phyloP scores from a whole-genome alignment of 139 green algal species.

The Chloropicon primus region DNA sequence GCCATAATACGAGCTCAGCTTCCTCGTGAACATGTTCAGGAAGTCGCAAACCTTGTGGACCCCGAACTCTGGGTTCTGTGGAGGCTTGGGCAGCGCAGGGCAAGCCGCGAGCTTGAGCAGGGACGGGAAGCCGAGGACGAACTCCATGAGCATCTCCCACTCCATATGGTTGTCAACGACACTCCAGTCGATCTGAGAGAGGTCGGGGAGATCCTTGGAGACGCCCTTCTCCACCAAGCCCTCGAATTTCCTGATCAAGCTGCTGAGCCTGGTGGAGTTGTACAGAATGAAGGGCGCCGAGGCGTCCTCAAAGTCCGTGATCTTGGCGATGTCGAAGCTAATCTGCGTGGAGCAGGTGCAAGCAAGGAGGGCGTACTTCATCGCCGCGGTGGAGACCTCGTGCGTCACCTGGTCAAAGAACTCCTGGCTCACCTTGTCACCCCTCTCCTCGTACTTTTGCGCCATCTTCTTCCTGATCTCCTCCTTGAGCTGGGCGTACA shows the following conservation, averaged over 20 bases:
- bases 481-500: slow-evolving; percentile 21
- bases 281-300: slow-evolving; percentile 26
- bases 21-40: slow-evolving; percentile 14
- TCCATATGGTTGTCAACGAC: slow-evolving; percentile 6
- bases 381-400: slow-evolving; percentile 19
- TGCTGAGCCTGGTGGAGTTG: slow-evolving; percentile 20
- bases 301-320: slow-evolving; percentile 25
- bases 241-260: slow-evolving; percentile 12
- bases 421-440: slow-evolving; percentile 8
- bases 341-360: slow-evolving; percentile 5
- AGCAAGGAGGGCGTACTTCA: slow-evolving; percentile 22
- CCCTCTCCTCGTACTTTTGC: slow-evolving; percentile 21
- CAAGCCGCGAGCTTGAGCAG: slow-evolving; percentile 8
- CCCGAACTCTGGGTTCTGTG: slow-evolving; percentile 10
- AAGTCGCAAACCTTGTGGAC: slow-evolving; percentile 21
- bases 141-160: slow-evolving; percentile 22
- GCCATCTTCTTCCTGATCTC: slow-evolving; percentile 18
- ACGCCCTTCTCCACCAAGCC: slow-evolving; percentile 5
- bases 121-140: slow-evolving; percentile 11
- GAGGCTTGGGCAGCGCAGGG: slow-evolving; percentile 10
- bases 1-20: slow-evolving; percentile 13
- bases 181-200: neutral
- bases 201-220: slow-evolving; percentile 4
- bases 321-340: slow-evolving; percentile 24
- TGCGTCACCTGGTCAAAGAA: slow-evolving; percentile 18